Conservation (phyloP, 108 stramenopile species). For the Nitzschia sp. region DNA sequence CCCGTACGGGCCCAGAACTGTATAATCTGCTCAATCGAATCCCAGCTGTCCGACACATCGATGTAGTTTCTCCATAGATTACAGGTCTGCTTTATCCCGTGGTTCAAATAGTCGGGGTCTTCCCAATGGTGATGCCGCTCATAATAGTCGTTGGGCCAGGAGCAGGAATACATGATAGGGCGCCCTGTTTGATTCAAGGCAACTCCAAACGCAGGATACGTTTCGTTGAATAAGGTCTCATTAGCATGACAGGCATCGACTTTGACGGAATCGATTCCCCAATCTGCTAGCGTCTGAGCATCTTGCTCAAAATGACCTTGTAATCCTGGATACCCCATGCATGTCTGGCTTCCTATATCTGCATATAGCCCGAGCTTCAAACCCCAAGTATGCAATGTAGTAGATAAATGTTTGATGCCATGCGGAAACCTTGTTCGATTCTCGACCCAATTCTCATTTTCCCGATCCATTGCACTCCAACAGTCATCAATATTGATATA, state of each 20-base stretch:
- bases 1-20: conserved; percentile 20
- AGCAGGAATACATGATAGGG: conserved; percentile 51
- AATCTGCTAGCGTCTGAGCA: conserved; percentile 43
- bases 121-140: conserved; percentile 29
- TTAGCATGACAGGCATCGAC: conserved; percentile 48
- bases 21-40: conserved; percentile 24
- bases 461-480: conserved; percentile 36
- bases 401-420: conserved; percentile 39
- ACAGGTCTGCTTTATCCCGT: conserved; percentile 26
- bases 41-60: conserved; percentile 44
- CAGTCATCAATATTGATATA: conserved; percentile 63
- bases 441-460: conserved; percentile 25
- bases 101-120: conserved; percentile 27
- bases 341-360: conserved; percentile 45
- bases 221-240: neutral
- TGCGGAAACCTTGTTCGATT: conserved; percentile 47
- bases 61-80: conserved; percentile 51
- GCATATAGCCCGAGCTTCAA: conserved; percentile 59
- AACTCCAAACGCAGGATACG: conserved; percentile 35
- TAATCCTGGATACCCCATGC: conserved; percentile 46
- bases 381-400: conserved; percentile 40
- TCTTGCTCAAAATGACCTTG: conserved; percentile 43
- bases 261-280: conserved; percentile 53
- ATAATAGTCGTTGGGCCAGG: conserved; percentile 44
- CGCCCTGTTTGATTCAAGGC: conserved; percentile 54